Evolutionary conservation across 768 basidiomycete genomes (phyloP), one percentile per base, ranked within the genome.

Genomic region (Pisolithus orientalis): DNA sequence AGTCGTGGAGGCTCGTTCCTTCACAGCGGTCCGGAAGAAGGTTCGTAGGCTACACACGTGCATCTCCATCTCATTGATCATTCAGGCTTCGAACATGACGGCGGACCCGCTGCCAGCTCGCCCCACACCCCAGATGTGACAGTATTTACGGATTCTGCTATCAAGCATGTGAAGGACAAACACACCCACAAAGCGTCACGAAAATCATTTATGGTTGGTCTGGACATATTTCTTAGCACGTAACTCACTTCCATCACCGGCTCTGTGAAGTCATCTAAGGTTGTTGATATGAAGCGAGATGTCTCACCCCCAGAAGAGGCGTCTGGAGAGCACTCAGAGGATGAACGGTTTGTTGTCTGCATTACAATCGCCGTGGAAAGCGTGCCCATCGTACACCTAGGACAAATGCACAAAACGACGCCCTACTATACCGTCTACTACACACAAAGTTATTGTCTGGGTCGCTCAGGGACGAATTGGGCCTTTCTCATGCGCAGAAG

Each of bases 371-470:
- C 48, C 4, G 31, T 24, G 17, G 47, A 44, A 51, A 29, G 13
- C 38, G 40, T 53, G 49, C 46, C 37, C 24, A 17, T 28, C n/a
- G 17, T 4, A n/a, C 28, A 40, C 43, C 10, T 60, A 93, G 91
- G 46, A 80, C 85, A 17, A 87, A 89, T 64, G 69, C 73, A 9
- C 82, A 87, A 57, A 92, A 93, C 49, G 90, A 93, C 62, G 84
- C 82, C 1, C 66, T 86, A 25, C 76, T 93, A 13, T 88, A 91
- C 64, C 83, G 80, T 48, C 72, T 93, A 5, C 78, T 93, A 14
- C 90, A 93, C 63, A 91, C 90, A 0, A 77, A 84, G 56, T 70
- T 93, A 5, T 72, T 93, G 6, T 86, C 90, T 8, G 88, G 86
- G 9, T 88, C 87, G 5, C 66, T 85, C 7, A 75, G 83, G 61